Conservation (phyloP, 176 grass and related monocot species). For the Phyllostachys edulis region DNA sequence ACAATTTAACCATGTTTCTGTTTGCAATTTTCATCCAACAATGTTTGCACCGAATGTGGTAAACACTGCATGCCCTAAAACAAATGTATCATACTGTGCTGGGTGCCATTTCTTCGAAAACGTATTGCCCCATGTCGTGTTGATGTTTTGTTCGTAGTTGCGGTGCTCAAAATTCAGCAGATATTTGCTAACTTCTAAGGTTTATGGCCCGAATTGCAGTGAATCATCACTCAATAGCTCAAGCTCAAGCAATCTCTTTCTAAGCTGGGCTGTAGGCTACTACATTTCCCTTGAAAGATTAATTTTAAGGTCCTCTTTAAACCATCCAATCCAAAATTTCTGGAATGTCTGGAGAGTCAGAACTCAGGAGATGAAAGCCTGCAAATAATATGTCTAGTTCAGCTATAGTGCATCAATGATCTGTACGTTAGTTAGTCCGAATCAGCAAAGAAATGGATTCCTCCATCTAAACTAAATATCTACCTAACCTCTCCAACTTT, state of each 20-base stretch:
- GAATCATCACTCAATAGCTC: neutral
- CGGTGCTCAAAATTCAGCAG: neutral
- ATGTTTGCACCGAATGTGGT: neutral
- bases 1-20: neutral
- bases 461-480: slow-evolving; percentile 12
- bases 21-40: neutral
- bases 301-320: neutral
- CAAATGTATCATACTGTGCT: neutral
- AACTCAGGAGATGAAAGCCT: neutral
- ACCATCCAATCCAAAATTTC: neutral
- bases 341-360: neutral
- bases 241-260: neutral
- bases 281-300: neutral
- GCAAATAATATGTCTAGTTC: neutral
- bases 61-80: neutral
- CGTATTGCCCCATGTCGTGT: neutral
- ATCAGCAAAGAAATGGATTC: neutral
- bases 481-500: neutral
- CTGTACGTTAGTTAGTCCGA: neutral
- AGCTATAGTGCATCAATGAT: neutral
- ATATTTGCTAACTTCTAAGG: neutral
- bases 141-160: neutral
- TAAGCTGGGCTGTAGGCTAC: neutral
- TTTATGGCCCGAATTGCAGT: too few species aligned
- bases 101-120: neutral